Base-by-base conservation (phyloP, 1,139 yeast species). In the Magnusiomyces ingens region DNA sequence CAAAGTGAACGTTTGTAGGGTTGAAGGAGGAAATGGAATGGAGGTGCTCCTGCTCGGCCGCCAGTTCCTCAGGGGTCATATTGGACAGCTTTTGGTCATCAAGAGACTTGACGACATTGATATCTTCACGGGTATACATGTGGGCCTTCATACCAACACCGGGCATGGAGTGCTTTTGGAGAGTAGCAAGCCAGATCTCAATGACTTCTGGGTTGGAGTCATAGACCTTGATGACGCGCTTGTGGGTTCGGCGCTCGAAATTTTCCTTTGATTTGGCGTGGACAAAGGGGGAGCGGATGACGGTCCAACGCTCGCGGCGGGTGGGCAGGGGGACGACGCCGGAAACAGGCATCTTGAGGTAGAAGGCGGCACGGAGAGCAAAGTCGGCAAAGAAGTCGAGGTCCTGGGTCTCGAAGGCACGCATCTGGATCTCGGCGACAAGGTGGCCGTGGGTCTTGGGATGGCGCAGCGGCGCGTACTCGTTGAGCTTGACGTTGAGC, bases 241-340 rank as follows among this genome's bases (percentile, higher is more conserved):
- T 81, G 68, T 81, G 88, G 0, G 98, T 93, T 52, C 81, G 78
- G 73, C 98, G 82, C 73, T 88, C 88, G 73, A 88, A 93, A 74
- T 93, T 93, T 72, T 93, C 96, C 72, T 93, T 93, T 10, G 95
- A 79, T 68, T 91, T 91, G 52, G 98, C 95, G 67, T 88, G 95
- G 37, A 88, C 96, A 68, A 93, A 93, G 1, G 98, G 98, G 3
- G 96, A 84, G 67, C 85, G 81, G 63, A 86, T 89, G 53, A 93
- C 96, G 0, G 99, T 93, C 87, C 96, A 93, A 62, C 90, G 81
- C 70, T 91, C 94, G 49, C 87, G 81, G 67, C 82, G 84, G 21
- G 81, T 77, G 37, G 86, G 84, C 57, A 84, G 69, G 17, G 89
- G 89, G 45, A 75, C 74, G 12, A 85, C 83, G 0, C 89, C 89